Evolutionary conservation across 2,329 filamentous ascomycete genomes (phyloP), one percentile per base, ranked within the genome.

Genomic region (Nothopassalora personata): DNA sequence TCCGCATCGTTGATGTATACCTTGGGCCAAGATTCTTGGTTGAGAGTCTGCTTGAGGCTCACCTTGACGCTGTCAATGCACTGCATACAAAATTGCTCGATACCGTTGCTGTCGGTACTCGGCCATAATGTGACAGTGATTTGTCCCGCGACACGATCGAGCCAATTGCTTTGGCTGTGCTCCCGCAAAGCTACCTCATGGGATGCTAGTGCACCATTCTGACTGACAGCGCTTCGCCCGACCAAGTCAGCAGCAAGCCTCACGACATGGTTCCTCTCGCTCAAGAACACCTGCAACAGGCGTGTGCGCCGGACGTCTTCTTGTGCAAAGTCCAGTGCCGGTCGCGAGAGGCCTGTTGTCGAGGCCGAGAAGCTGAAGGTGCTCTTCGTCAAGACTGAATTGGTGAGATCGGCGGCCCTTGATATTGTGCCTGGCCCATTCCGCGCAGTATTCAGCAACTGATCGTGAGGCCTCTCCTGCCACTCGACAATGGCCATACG

Each of bases 401-500:
- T 61, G 4, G 57, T 47, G n/a, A 58, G 54, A 31, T 56, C 55
- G 9, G 55, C 48, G 4, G 53, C 36, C 13, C 46, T 43, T 11
- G 57, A 57, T n/a, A 58, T 43, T 13, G 55, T 28, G 18, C 53
- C 49, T n/a, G 58, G 15, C 5, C 55, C 54, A 60, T 59, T 64
- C 48, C 56, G 58, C 83, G 64, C 83, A 5, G 64, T 60, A 36
- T 60, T 61, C 46, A 86, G 79, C 1, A 97, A 81, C 67, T 91
- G 86, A 49, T 81, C 80, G n/a, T 84, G 80, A n/a, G 91, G 79
- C 36, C 91, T 85, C 64, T 83, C 84, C 75, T 97, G 93, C 80
- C 88, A 89, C 80, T 97, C 94, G 49, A 94, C 76, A 6, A 95
- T 78, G 2, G 87, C 87, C 47, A 96, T 80, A 60, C 94, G 85